Evolutionary conservation across 1,139 yeast genomes (phyloP).

Genomic region (Meyerozyma carpophila): DNA sequence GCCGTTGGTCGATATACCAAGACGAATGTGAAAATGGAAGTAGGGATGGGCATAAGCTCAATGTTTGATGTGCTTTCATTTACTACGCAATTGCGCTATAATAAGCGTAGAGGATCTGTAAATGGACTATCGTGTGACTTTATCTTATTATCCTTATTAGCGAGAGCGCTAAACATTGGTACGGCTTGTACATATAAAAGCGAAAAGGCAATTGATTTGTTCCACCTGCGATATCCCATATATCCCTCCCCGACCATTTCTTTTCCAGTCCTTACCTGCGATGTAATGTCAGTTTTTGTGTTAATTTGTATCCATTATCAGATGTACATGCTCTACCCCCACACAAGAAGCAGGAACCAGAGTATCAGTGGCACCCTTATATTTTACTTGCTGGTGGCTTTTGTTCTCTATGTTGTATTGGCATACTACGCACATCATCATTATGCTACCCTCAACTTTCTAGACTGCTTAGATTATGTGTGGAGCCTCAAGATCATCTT

Average conservation of each 20-base stretch:
- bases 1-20: neutral
- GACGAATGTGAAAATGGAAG: neutral
- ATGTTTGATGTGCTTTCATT: neutral
- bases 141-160: slow-evolving; percentile 11
- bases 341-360: slow-evolving; percentile 20
- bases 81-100: slow-evolving; percentile 14
- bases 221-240: slow-evolving; percentile 16
- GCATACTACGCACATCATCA: slow-evolving; percentile 6
- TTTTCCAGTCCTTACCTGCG: slow-evolving; percentile 9
- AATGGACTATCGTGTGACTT: slow-evolving; percentile 27
- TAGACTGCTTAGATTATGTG: slow-evolving; percentile 24
- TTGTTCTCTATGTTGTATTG: slow-evolving; percentile 5
- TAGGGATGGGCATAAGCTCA: neutral
- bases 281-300: slow-evolving; percentile 10
- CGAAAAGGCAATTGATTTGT: slow-evolving; percentile 9
- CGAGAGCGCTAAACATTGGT: slow-evolving; percentile 8
- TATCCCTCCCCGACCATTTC: slow-evolving; percentile 11
- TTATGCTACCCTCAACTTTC: slow-evolving; percentile 1
- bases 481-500: slow-evolving; percentile 21
- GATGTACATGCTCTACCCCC: slow-evolving; percentile 10
- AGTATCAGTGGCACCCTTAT: slow-evolving; percentile 13
- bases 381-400: slow-evolving; percentile 4
- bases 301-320: slow-evolving; percentile 12
- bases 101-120: slow-evolving; percentile 17
- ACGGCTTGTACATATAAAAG: slow-evolving; percentile 13